Conservation (phyloP, 176 grass and related monocot species). For the Rhynchospora tenuis region DNA sequence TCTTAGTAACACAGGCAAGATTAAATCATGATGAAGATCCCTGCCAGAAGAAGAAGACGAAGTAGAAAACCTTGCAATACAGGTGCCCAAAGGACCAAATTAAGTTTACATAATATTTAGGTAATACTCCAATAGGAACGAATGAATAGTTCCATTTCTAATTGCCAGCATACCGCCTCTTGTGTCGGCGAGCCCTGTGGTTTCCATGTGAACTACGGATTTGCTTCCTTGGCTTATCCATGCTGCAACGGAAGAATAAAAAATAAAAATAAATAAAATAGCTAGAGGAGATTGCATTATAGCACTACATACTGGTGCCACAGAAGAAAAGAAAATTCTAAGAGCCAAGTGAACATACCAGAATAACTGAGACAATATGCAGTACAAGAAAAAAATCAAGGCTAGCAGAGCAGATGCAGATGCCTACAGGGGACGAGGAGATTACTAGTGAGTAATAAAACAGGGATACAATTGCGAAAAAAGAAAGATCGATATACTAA, state of each 20-base stretch:
- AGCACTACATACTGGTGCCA: background rate
- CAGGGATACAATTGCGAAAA: slow-evolving; percentile 18
- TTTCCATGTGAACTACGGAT: slow-evolving; percentile 34
- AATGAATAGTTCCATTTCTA: slow-evolving; percentile 15
- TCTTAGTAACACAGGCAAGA: background rate
- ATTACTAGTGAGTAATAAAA: slow-evolving; percentile 16
- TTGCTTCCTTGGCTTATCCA: slow-evolving; percentile 51
- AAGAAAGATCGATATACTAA: background rate
- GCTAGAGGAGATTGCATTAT: background rate
- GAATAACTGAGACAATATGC: slow-evolving; percentile 43
- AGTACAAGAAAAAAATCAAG: slow-evolving; percentile 51
- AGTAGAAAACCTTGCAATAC: background rate
- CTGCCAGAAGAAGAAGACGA: background rate
- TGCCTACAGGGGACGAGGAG: slow-evolving; percentile 40
- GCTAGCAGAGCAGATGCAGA: slow-evolving; percentile 48
- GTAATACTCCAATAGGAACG: slow-evolving; percentile 3
- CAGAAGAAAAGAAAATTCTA: slow-evolving; percentile 19
- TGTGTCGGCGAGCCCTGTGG: slow-evolving; percentile 40
- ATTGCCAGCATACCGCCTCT: slow-evolving; percentile 60
- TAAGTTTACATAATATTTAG: slow-evolving; percentile 22
- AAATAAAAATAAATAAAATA: slow-evolving; percentile 17
- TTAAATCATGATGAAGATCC: background rate
- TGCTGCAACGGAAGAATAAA: slow-evolving; percentile 32
- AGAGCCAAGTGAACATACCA: slow-evolving; percentile 39
- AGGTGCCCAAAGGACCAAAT: background rate